Conservation (phyloP, 352 stramenopile genomes). For the Phytophthora kernoviae region DNA sequence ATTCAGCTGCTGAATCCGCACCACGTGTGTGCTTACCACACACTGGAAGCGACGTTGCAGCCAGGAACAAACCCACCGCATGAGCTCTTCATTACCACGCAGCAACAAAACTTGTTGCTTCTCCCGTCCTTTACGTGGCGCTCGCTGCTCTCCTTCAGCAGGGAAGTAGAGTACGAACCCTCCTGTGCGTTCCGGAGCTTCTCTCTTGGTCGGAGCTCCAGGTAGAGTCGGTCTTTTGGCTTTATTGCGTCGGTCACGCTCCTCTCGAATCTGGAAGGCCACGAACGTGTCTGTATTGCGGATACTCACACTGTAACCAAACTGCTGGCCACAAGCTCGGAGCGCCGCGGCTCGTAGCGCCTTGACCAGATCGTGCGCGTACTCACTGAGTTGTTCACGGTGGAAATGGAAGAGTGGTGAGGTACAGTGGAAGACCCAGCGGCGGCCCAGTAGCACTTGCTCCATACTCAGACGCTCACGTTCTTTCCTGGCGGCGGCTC, state of each 20-base stretch:
- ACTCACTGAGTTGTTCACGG: slow-evolving; percentile 46
- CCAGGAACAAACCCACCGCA: slow-evolving; percentile 62
- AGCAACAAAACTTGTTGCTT: slow-evolving; percentile 63
- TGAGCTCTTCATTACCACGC: slow-evolving; percentile 56
- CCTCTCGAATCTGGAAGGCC: slow-evolving; percentile 63
- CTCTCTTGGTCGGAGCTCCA: neutral
- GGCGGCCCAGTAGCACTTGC: slow-evolving; percentile 53
- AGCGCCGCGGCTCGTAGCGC: slow-evolving; percentile 57
- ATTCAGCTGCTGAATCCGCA: slow-evolving; percentile 55
- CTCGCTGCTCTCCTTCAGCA: slow-evolving; percentile 33
- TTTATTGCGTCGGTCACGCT: slow-evolving; percentile 31
- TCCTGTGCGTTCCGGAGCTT: slow-evolving; percentile 26
- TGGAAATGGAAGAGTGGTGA: slow-evolving; percentile 71
- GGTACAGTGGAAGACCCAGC: slow-evolving; percentile 68
- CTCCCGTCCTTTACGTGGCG: slow-evolving; percentile 44
- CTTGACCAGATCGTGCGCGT: slow-evolving; percentile 73
- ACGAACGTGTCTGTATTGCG: slow-evolving; percentile 53
- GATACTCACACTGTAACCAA: slow-evolving; percentile 72
- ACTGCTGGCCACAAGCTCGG: slow-evolving; percentile 48
- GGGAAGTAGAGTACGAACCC: slow-evolving; percentile 77
- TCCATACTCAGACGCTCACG: slow-evolving; percentile 49
- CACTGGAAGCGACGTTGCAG: slow-evolving; percentile 79
- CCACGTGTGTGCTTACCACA: slow-evolving; percentile 52
- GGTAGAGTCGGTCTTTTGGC: neutral
- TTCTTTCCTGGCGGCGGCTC: slow-evolving; percentile 21